Evolutionary conservation across 2,329 filamentous ascomycete genomes (phyloP).

Genomic region (Pestalotiopsis sp.): DNA sequence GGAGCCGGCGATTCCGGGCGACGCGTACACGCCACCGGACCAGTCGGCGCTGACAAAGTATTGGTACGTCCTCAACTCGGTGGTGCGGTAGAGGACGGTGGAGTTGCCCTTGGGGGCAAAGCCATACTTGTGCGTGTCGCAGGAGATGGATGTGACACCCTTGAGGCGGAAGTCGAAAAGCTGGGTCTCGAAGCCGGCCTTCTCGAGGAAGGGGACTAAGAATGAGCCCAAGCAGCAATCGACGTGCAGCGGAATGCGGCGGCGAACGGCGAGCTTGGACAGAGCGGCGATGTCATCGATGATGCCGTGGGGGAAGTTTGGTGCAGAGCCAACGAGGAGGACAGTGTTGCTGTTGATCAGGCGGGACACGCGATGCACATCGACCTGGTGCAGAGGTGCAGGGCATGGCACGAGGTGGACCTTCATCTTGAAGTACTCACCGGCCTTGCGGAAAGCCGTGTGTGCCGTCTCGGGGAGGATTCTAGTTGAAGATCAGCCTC

Average conservation of each 20-base stretch:
- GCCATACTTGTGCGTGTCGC: slow-evolving; percentile 98
- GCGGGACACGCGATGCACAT: slow-evolving; percentile 75
- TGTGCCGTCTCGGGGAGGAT: slow-evolving; percentile 94
- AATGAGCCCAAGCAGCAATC: slow-evolving; percentile 98
- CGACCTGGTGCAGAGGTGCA: slow-evolving; percentile 82
- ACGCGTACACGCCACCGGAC: slow-evolving; percentile 95
- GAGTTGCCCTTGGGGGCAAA: slow-evolving; percentile 98
- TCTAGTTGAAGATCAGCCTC: slow-evolving; percentile 47
- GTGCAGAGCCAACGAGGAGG: slow-evolving; percentile 89
- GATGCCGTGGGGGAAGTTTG: slow-evolving; percentile 98
- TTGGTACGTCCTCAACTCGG: slow-evolving; percentile 80
- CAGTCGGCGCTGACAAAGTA: slow-evolving; percentile 97
- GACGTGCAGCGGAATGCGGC: slow-evolving; percentile 87
- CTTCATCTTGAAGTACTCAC: slow-evolving; percentile 96
- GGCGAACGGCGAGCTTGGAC: slow-evolving; percentile 78
- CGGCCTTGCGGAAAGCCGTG: slow-evolving; percentile 94
- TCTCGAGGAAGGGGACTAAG: slow-evolving; percentile 86
- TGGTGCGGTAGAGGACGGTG: slow-evolving; percentile 85
- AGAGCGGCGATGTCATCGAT: slow-evolving; percentile 91
- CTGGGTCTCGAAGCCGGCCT: slow-evolving; percentile 87
- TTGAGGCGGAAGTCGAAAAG: slow-evolving; percentile 93
- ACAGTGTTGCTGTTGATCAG: slow-evolving; percentile 94
- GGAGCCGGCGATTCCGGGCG: slow-evolving; percentile 87
- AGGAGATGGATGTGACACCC: slow-evolving; percentile 93
- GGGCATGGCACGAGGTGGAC: slow-evolving; percentile 87